Evolutionary conservation across 2,329 filamentous ascomycete genomes (phyloP).

Genomic region (Aureobasidium sp.): DNA sequence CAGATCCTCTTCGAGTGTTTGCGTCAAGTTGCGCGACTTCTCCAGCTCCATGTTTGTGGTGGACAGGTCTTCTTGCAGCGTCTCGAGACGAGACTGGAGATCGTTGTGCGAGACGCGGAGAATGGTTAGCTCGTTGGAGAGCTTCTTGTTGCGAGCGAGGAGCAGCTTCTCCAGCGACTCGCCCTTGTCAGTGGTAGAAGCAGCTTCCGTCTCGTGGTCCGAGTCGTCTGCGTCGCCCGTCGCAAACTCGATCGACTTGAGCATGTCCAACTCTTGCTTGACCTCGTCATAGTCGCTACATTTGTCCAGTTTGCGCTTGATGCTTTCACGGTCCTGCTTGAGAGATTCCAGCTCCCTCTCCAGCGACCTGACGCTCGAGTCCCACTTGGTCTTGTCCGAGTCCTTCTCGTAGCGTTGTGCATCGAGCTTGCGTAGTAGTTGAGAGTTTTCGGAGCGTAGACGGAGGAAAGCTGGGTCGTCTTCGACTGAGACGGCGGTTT

Average conservation of each 20-base stretch:
- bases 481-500: slow-evolving; percentile 58
- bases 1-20: slow-evolving; percentile 89
- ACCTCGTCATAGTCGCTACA: slow-evolving; percentile 95
- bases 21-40: slow-evolving; percentile 72
- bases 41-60: slow-evolving; percentile 79
- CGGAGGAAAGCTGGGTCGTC: slow-evolving; percentile 86
- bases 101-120: slow-evolving; percentile 91
- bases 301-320: slow-evolving; percentile 75
- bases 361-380: slow-evolving; percentile 65
- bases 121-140: slow-evolving; percentile 87
- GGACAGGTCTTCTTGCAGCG: slow-evolving; percentile 75
- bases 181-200: slow-evolving; percentile 45
- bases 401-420: slow-evolving; percentile 77
- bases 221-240: slow-evolving; percentile 64
- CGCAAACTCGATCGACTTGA: slow-evolving; percentile 96
- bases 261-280: slow-evolving; percentile 88
- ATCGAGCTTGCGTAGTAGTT: slow-evolving; percentile 81
- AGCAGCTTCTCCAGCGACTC: slow-evolving; percentile 87
- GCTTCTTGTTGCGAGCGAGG: slow-evolving; percentile 89
- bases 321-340: slow-evolving; percentile 68
- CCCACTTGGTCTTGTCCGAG: slow-evolving; percentile 64
- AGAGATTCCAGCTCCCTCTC: slow-evolving; percentile 70
- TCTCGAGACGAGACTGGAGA: slow-evolving; percentile 68
- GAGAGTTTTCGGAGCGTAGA: slow-evolving; percentile 86
- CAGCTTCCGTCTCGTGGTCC: slow-evolving; percentile 47